Percentiles rank a stretch among this genome's conserved stretches.
Conservation (phyloP, 352 stramenopile genomes). For the Phytophthora rubi region DNA sequence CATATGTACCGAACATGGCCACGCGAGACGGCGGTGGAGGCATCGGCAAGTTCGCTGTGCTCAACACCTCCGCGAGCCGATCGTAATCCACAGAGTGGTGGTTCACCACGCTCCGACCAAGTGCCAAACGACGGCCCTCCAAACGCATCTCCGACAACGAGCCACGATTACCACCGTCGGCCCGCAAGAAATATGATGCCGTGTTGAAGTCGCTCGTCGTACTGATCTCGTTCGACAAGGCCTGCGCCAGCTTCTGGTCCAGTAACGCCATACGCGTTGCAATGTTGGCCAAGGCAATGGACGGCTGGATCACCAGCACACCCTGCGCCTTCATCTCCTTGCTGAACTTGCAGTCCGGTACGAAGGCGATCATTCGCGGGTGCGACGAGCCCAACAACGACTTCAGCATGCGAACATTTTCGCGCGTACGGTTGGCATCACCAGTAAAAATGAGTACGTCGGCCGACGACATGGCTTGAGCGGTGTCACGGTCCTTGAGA, state of each 20-base stretch:
- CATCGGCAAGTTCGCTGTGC: slow-evolving; percentile 46
- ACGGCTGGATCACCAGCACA: slow-evolving; percentile 69
- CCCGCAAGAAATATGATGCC: slow-evolving; percentile 62
- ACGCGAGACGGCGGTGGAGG: slow-evolving; percentile 61
- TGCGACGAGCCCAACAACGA: slow-evolving; percentile 43
- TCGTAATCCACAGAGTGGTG: slow-evolving; percentile 74
- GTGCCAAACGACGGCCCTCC: slow-evolving; percentile 39
- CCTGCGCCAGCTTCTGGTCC: slow-evolving; percentile 45
- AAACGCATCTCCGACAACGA: slow-evolving; percentile 59
- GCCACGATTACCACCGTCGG: slow-evolving; percentile 31
- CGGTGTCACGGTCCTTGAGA: slow-evolving; percentile 46
- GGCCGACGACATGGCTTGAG: slow-evolving; percentile 45
- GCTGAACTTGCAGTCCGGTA: slow-evolving; percentile 50
- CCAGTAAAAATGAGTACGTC: slow-evolving; percentile 75
- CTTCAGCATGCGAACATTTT: slow-evolving; percentile 59
- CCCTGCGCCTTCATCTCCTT: slow-evolving; percentile 59
- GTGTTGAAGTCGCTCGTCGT: slow-evolving; percentile 53
- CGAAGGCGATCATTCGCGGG: slow-evolving; percentile 63
- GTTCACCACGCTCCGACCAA: slow-evolving; percentile 67
- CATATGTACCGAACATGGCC: slow-evolving; percentile 67
- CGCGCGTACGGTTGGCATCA: slow-evolving; percentile 46
- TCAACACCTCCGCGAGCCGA: slow-evolving; percentile 43
- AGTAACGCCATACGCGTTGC: slow-evolving; percentile 68
- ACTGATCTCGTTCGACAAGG: slow-evolving; percentile 55
- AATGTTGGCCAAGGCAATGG: slow-evolving; percentile 70